A percentile compares a stretch with the other conserved stretches of the same genome.
These are phyloP conservation scores for Fistulinella prunicolor DNA, from an alignment of 768 basidiomycete genomes.

Conservation along the genomic window DNA sequence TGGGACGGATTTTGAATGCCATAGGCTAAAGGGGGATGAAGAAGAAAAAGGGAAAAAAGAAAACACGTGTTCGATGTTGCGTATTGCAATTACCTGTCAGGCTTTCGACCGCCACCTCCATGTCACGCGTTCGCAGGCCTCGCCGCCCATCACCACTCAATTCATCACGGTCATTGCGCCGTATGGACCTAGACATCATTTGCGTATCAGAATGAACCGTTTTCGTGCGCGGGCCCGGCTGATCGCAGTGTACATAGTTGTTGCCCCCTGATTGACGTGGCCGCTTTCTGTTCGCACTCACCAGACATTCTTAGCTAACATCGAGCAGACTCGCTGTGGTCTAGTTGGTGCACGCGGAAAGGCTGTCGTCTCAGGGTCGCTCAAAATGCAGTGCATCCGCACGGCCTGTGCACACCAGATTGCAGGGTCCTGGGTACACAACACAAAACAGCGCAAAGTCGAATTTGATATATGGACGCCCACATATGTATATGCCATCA, in stretches of 20 bases:
- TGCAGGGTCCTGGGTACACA: slow-evolving; percentile 19
- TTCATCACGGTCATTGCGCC: slow-evolving; percentile 1
- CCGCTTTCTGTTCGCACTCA: slow-evolving; percentile 1
- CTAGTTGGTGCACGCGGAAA: slow-evolving; percentile 12
- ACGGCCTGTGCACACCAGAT: slow-evolving; percentile 22
- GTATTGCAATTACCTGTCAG: slow-evolving; percentile 18
- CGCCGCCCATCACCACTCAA: background rate
- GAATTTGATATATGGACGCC: slow-evolving; percentile 29
- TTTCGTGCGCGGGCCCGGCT: background rate
- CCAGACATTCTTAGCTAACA: background rate
- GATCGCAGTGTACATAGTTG: background rate
- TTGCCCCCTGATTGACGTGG: slow-evolving; percentile 13
- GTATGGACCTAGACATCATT: background rate
- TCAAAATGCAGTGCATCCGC: slow-evolving; percentile 21
- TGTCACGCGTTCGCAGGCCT: slow-evolving; percentile 8
- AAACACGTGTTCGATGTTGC: too few relatives aligned
- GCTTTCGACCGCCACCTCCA: slow-evolving; percentile 11
- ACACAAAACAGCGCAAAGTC: slow-evolving; percentile 17
- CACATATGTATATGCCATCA: slow-evolving; percentile 11
- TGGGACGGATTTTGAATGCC: background rate
- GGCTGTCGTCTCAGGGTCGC: slow-evolving; percentile 22
- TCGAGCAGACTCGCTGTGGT: background rate
- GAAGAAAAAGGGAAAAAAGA: too few relatives aligned
- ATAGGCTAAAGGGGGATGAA: background rate
- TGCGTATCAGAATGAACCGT: slow-evolving; percentile 1